Percentiles rank a stretch among this genome's conserved stretches.
Evolutionary conservation across 805 yeast genomes (phyloP).

Genomic region (Zygoascus ofunaensis): DNA sequence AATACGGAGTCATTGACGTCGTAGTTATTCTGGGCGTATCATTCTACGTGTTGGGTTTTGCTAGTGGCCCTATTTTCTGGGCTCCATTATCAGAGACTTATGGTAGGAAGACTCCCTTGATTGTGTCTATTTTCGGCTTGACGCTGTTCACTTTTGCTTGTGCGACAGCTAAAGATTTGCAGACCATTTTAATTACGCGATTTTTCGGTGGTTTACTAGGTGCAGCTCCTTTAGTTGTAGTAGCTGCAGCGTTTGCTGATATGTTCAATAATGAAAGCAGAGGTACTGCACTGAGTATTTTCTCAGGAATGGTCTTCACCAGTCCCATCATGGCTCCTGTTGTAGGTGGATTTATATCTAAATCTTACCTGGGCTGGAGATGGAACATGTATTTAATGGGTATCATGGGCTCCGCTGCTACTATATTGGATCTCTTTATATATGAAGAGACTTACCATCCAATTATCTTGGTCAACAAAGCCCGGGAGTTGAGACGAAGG

Average conservation of each 20-base stretch:
- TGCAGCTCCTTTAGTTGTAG: conserved; percentile 77
- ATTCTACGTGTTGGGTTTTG: conserved; percentile 84
- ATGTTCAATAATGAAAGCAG: conserved; percentile 56
- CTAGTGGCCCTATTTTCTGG: conserved; percentile 85
- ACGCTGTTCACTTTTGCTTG: conserved; percentile 58
- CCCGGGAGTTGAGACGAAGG: conserved; percentile 48
- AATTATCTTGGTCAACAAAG: conserved; percentile 53
- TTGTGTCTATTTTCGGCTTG: conserved; percentile 49
- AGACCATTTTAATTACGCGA: conserved; percentile 66
- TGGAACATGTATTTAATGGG: conserved; percentile 72
- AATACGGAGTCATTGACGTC: conserved; percentile 52
- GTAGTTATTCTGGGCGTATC: conserved; percentile 73
- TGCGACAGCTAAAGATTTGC: conserved; percentile 69
- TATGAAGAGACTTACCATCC: conserved; percentile 68
- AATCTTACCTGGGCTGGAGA: conserved; percentile 65
- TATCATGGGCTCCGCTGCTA: conserved; percentile 42
- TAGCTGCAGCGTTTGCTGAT: conserved; percentile 82
- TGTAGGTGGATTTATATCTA: conserved; percentile 58
- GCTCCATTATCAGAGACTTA: conserved; percentile 78
- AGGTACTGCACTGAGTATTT: conserved; percentile 67
- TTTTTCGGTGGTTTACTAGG: conserved; percentile 76
- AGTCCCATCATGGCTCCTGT: conserved; percentile 84
- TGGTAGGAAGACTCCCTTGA: conserved; percentile 57
- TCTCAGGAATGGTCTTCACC: conserved; percentile 61
- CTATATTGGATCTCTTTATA: conserved; percentile 35